A percentile compares a stretch with the other conserved stretches of the same genome.
Evolutionary conservation across 2,329 filamentous ascomycete species (phyloP).

Genomic region (Calonectria fujianensis): DNA sequence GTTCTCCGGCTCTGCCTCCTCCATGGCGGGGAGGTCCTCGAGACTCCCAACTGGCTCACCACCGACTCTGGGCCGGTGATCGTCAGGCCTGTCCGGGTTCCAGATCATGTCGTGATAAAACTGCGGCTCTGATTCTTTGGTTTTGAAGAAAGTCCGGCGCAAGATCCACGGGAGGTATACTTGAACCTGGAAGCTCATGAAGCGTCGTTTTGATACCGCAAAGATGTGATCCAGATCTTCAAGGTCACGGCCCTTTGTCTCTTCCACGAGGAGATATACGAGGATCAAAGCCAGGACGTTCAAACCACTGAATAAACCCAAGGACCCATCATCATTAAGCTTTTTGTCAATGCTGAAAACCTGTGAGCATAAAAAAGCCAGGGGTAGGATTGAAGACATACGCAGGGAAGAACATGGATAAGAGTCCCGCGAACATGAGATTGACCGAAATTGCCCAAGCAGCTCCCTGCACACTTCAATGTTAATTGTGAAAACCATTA

Average conservation of each 20-base stretch:
- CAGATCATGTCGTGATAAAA: constrained; percentile 60
- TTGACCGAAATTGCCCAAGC: constrained; percentile 68
- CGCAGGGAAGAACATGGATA: constrained; percentile 65
- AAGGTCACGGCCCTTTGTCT: constrained; percentile 63
- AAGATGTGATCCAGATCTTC: constrained; percentile 65
- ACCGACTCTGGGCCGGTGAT: constrained; percentile 22
- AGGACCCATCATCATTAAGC: constrained; percentile 57
- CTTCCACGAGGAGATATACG: constrained; percentile 66
- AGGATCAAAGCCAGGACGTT: constrained; percentile 68
- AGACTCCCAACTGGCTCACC: constrained; percentile 29
- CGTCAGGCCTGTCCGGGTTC: constrained; percentile 43
- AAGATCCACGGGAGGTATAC: constrained; percentile 62
- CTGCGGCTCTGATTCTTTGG: constrained; percentile 52
- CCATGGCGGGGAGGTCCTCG: constrained; percentile 13
- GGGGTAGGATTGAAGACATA: constrained; percentile 21
- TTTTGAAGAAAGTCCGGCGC: constrained; percentile 51
- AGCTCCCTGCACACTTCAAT: constrained; percentile 58
- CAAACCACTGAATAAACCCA: constrained; percentile 68
- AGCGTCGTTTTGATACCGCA: constrained; percentile 55
- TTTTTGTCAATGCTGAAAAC: constrained; percentile 43
- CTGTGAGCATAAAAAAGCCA: background rate
- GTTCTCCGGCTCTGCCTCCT: background rate
- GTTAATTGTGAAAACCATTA: background rate
- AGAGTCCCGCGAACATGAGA: constrained; percentile 65
- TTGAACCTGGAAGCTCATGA: constrained; percentile 60